Conservation (phyloP, 805 yeast species). For the Wickerhamomyces queroliae region DNA sequence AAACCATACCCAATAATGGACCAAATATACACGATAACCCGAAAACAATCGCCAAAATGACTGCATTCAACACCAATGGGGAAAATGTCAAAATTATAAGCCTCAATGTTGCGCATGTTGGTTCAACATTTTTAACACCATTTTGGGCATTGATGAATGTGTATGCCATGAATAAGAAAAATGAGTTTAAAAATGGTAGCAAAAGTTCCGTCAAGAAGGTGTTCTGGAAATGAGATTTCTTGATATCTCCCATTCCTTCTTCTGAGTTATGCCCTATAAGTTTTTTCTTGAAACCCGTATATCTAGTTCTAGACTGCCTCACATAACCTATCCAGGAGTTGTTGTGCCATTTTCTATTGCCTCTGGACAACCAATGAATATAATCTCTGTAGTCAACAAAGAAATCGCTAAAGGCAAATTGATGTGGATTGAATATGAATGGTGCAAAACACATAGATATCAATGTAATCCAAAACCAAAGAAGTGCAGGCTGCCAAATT, state of each 20-base stretch:
- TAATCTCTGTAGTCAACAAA: constrained; percentile 61
- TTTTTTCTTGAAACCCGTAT: constrained; percentile 86
- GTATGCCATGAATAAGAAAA: constrained; percentile 66
- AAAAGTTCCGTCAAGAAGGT: constrained; percentile 75
- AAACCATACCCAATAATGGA: constrained; percentile 33
- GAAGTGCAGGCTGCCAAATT: constrained; percentile 72
- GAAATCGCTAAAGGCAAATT: constrained; percentile 62
- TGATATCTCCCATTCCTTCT: constrained; percentile 52
- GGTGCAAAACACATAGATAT: constrained; percentile 65
- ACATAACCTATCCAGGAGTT: constrained; percentile 80
- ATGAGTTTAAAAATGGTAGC: constrained; percentile 65
- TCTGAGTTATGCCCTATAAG: constrained; percentile 63
- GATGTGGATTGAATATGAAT: constrained; percentile 72
- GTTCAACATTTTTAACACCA: constrained; percentile 54
- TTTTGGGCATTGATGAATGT: constrained; percentile 82
- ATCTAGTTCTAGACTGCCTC: constrained; percentile 75
- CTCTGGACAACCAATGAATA: constrained; percentile 75
- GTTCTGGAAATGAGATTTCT: constrained; percentile 75
- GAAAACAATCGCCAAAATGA: constrained; percentile 29
- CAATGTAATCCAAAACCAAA: constrained; percentile 73
- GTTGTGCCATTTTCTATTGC: constrained; percentile 58
- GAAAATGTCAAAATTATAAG: constrained; percentile 44
- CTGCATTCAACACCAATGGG: constrained; percentile 39
- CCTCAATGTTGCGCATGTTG: constrained; percentile 57
- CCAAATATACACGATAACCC: constrained; percentile 42